phyloP scores from a whole-genome alignment of 768 basidiomycete genomes.

The Macrocybe gigantea region DNA sequence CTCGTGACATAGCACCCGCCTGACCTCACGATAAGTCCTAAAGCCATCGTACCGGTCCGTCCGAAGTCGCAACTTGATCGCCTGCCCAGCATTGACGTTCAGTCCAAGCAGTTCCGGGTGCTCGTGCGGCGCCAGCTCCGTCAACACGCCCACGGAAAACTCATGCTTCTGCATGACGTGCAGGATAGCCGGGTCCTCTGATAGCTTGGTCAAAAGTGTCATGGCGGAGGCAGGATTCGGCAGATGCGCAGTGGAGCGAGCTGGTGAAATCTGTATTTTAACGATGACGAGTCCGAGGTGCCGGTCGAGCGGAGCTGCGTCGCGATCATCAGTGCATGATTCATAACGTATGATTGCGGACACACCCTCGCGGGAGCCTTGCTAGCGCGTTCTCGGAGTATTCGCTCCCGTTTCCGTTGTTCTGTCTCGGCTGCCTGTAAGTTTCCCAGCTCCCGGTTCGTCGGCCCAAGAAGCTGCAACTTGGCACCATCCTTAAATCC shows the following conservation, averaged over 20 bases:
- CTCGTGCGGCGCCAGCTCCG: conserved; percentile 77
- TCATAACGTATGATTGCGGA: background rate
- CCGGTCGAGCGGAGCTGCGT: conserved; percentile 55
- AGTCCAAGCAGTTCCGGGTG: conserved; percentile 64
- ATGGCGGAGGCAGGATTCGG: conserved; percentile 56
- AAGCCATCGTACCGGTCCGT: conserved; percentile 74
- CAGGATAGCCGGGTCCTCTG: conserved; percentile 65
- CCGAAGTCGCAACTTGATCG: conserved; percentile 63
- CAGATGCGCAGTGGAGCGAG: conserved; percentile 58
- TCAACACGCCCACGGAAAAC: conserved; percentile 63
- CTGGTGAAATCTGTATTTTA: conserved; percentile 58
- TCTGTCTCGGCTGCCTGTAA: conserved; percentile 54
- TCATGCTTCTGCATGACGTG: conserved; percentile 69
- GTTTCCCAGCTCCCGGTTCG: conserved; percentile 47
- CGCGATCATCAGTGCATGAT: background rate
- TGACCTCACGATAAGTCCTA: conserved; percentile 54
- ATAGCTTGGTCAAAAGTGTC: conserved; percentile 47
- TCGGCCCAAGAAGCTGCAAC: conserved; percentile 68
- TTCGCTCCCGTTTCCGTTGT: conserved; percentile 47
- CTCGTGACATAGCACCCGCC: conserved; percentile 73
- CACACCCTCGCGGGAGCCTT: conserved; percentile 55
- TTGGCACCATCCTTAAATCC: conserved; percentile 65
- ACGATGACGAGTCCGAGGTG: conserved; percentile 26
- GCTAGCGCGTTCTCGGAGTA: conserved; percentile 52
- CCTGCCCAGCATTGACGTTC: conserved; percentile 55